Conservation (phyloP, 768 basidiomycete species). For the Pleurotus salmoneostramineus region DNA sequence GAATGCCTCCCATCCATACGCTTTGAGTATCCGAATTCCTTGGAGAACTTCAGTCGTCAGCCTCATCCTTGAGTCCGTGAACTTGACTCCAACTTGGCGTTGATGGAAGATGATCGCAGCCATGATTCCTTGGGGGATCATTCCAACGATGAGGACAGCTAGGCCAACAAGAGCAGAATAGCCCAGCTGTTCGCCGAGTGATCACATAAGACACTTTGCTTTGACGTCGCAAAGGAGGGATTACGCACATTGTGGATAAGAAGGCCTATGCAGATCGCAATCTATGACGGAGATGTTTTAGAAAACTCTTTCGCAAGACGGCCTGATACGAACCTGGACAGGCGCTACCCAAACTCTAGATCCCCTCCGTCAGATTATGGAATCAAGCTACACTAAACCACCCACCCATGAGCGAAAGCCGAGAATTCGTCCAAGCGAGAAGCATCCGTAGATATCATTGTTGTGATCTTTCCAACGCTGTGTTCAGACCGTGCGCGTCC, state of each 20-base stretch:
- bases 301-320: background rate
- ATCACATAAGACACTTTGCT: background rate
- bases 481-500: conserved; percentile 54
- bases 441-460: conserved; percentile 65
- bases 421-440: conserved; percentile 48
- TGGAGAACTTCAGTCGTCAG: conserved; percentile 66
- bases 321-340: conserved; percentile 36
- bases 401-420: conserved; percentile 38
- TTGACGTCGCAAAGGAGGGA: no score
- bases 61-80: conserved; percentile 65
- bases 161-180: conserved; percentile 68
- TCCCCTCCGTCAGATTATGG: background rate
- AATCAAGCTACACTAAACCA: background rate
- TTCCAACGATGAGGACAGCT: conserved; percentile 51
- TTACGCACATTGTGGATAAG: conserved; percentile 50
- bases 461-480: conserved; percentile 64
- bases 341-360: conserved; percentile 56
- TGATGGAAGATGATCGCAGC: conserved; percentile 50
- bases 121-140: conserved; percentile 55
- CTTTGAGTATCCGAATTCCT: conserved; percentile 63
- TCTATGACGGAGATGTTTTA: conserved; percentile 13
- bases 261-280: conserved; percentile 57
- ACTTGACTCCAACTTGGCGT: conserved; percentile 51
- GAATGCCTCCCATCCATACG: conserved; percentile 57
- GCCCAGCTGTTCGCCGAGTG: conserved; percentile 39